Evolutionary conservation across 2,329 filamentous ascomycete species (phyloP).

Genomic region (Fusarium palustre): DNA sequence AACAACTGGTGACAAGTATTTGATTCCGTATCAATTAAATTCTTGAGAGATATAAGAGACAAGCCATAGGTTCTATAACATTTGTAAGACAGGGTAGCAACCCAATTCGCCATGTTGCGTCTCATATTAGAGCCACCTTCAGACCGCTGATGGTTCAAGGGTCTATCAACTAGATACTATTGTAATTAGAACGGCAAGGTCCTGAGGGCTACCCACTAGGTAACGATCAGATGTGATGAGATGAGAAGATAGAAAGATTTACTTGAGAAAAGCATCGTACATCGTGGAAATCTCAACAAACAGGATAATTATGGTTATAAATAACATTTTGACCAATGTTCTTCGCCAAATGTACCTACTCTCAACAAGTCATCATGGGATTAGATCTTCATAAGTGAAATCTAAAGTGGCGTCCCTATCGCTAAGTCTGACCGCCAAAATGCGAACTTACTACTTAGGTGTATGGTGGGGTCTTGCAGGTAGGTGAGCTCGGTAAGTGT

Average conservation of each 20-base stretch:
- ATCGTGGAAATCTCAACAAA: neutral
- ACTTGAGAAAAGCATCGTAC: neutral
- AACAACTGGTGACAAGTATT: neutral
- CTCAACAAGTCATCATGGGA: neutral
- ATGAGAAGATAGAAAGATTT: neutral
- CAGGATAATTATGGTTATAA: too few relatives aligned
- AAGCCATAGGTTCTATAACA: neutral
- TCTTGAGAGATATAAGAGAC: too few relatives aligned
- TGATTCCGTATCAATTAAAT: neutral
- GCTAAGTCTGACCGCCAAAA: slow-evolving; percentile 33
- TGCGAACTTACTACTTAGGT: neutral
- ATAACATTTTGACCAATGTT: neutral
- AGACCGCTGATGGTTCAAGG: slow-evolving; percentile 12
- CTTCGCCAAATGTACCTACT: neutral
- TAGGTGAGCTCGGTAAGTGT: slow-evolving; percentile 27
- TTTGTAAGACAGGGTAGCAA: neutral
- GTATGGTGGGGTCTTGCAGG: slow-evolving; percentile 6
- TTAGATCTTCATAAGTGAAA: slow-evolving; percentile 19
- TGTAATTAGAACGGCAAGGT: neutral
- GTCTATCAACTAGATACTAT: neutral
- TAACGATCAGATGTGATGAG: neutral
- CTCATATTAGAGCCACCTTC: slow-evolving; percentile 17
- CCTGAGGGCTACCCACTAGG: neutral
- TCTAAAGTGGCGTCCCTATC: slow-evolving; percentile 12
- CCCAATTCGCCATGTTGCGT: neutral